phyloP scores from a whole-genome alignment of 2,329 filamentous ascomycete genomes.

The Neodidymelliopsis sp. region DNA sequence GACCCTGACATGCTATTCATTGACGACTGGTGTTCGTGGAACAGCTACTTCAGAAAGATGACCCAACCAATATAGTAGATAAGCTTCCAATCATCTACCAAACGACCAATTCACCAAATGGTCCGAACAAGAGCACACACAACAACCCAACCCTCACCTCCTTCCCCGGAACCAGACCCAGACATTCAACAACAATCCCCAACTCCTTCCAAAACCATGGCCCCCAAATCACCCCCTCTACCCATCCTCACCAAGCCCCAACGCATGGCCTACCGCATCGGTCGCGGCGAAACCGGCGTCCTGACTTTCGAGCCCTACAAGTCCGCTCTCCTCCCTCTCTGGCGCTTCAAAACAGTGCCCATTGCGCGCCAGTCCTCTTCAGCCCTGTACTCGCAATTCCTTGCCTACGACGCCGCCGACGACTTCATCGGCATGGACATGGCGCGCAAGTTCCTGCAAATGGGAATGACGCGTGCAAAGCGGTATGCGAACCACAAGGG shows the following conservation, averaged over 20 bases:
- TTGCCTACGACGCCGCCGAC: conserved; percentile 57
- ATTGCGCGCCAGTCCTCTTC: conserved; percentile 61
- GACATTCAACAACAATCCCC: neutral
- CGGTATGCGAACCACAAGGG: conserved; percentile 65
- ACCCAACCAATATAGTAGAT: too few relatives aligned
- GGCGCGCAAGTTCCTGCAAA: conserved; percentile 69
- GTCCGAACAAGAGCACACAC: too few relatives aligned
- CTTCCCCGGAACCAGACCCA: neutral
- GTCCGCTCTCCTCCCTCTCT: conserved; percentile 64
- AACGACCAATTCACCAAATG: too few relatives aligned
- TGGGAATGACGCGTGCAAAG: conserved; percentile 69
- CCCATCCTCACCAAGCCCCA: conserved; percentile 38
- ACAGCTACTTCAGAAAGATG: too few relatives aligned
- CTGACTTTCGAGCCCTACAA: conserved; percentile 71
- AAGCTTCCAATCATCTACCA: too few relatives aligned
- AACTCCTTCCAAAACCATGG: neutral
- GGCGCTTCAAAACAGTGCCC: conserved; percentile 64
- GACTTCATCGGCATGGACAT: conserved; percentile 73
- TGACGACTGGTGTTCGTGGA: too few relatives aligned
- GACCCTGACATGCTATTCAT: neutral
- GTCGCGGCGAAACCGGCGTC: conserved; percentile 67
- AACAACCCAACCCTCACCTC: too few relatives aligned
- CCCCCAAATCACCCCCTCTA: neutral
- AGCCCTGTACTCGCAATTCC: conserved; percentile 60
- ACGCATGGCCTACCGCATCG: conserved; percentile 64